Base-by-base conservation (phyloP, 75 land plant species). In the Sequoiadendron giganteum region DNA sequence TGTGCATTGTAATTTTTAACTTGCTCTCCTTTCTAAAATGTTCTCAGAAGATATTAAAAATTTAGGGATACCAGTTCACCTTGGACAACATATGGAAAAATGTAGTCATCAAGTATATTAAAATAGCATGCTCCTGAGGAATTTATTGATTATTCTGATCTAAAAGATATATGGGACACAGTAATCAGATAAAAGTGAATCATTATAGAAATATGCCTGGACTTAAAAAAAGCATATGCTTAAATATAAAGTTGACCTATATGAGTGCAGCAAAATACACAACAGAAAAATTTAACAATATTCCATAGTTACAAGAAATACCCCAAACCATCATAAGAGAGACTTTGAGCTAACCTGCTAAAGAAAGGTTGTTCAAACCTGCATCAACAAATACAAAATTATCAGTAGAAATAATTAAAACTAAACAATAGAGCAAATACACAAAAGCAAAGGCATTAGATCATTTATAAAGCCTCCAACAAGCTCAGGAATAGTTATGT, bases 351-450 rank as follows among this genome's bases (percentile, higher is more conserved):
- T 82, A 49, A 82, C 84, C 84, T 82, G 84, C 32, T 18, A 82
- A 45, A 47, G 84, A 82, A 82, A 82, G 84, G n/a, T 82, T 82
- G 84, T 49, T 82, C 52, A 82, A 82, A 82, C 49, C 84, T 82
- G 84, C 84, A 82, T n/a, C 32, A 47, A 79, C 42, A 79, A 76
- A 5, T 36, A 76, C 78, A 76, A 15, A 14, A 76, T 34, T 54
- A 79, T 45, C 47, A 79, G 21, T 11, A 79, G 43, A 42, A 79
- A 79, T 21, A 39, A 79, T 79, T 40, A 39, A 40, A 36, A 42
- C 40, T 36, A 79, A 42, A 79, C 5, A 42, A 40, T 38, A 39
- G 16, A 79, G 45, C 47, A 82, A 43, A 47, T 32, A 10, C 13
- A 47, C 25, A 47, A 82, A 47, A 47, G 49, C 14, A 43, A 82